A percentile compares a stretch with the other conserved stretches of the same genome.
phyloP scores from a whole-genome alignment of 108 stramenopile genomes.

The Skeletonema menzelii region DNA sequence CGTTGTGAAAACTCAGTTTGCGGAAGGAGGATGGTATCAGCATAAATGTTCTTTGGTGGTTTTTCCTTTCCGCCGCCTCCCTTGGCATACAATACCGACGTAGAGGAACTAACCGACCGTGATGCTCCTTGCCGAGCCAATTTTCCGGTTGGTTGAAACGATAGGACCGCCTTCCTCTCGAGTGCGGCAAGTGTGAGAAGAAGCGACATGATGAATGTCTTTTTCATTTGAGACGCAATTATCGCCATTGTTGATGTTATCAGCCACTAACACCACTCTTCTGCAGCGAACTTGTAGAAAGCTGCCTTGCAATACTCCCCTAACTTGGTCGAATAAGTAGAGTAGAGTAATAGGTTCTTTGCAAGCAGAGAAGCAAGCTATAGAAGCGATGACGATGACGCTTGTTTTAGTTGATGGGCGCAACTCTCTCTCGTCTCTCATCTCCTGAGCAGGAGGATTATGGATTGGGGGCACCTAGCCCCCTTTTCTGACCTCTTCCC shows the following conservation, averaged over 20 bases:
- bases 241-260: slow-evolving; percentile 30
- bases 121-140: slow-evolving; percentile 4
- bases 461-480: too few relatives aligned
- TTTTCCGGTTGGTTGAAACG: slow-evolving; percentile 21
- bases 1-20: slow-evolving; percentile 93
- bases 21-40: slow-evolving; percentile 89
- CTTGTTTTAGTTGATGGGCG: too few relatives aligned
- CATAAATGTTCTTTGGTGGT: slow-evolving; percentile 85
- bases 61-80: slow-evolving; percentile 45
- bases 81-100: neutral
- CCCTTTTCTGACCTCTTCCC: too few relatives aligned
- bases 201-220: slow-evolving; percentile 40
- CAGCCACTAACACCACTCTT: neutral
- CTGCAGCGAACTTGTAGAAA: neutral
- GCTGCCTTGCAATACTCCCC: neutral
- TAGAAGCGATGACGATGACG: too few relatives aligned
- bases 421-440: too few relatives aligned
- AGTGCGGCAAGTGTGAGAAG: slow-evolving; percentile 37
- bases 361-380: too few relatives aligned
- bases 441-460: too few relatives aligned
- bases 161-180: slow-evolving; percentile 23
- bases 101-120: neutral
- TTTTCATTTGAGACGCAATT: slow-evolving; percentile 26
- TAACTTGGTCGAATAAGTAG: neutral
- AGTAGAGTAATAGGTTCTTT: neutral